These are phyloP conservation scores for Sinapis alba DNA, from an alignment of 441 rosid species.

Conservation along the genomic window DNA sequence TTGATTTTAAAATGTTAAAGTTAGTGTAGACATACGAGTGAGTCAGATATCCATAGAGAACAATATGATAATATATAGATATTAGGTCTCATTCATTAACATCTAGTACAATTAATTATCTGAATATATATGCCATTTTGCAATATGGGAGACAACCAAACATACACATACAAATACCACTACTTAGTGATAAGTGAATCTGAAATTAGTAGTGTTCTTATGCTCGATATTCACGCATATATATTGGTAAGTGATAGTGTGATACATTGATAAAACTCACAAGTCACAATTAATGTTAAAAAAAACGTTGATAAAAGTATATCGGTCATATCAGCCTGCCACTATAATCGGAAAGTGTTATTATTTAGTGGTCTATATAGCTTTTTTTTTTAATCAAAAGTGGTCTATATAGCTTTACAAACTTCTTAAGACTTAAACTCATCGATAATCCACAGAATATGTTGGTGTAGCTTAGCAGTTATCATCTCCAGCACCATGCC, in stretches of 20 bases:
- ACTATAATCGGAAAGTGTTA: not conserved
- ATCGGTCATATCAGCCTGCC: not conserved
- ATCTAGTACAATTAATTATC: not conserved
- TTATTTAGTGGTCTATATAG: not conserved
- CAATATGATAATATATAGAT: constrained; percentile 32
- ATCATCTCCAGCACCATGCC: not conserved
- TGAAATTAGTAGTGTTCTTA: constrained; percentile 10
- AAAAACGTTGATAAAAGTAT: not conserved
- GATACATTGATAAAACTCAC: not conserved
- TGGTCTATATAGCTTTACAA: constrained; percentile 5
- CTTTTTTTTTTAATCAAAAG: no score
- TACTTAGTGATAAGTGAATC: constrained; percentile 25
- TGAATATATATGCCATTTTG: constrained; percentile 14
- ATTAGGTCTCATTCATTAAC: constrained; percentile 28
- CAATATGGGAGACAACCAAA: constrained; percentile 36
- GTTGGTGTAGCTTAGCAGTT: not conserved
- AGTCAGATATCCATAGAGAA: constrained; percentile 40
- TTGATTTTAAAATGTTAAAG: not conserved
- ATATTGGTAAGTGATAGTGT: not conserved
- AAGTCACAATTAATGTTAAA: not conserved
- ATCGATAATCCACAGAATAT: not conserved
- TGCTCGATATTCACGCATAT: not conserved
- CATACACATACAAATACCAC: constrained; percentile 6
- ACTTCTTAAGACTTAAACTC: not conserved
- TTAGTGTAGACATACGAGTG: constrained; percentile 31